Percentiles rank a stretch among this genome's conserved stretches.
These are phyloP conservation scores for Pichia manshurica DNA, from an alignment of 805 yeast genomes.

Conservation along the genomic window DNA sequence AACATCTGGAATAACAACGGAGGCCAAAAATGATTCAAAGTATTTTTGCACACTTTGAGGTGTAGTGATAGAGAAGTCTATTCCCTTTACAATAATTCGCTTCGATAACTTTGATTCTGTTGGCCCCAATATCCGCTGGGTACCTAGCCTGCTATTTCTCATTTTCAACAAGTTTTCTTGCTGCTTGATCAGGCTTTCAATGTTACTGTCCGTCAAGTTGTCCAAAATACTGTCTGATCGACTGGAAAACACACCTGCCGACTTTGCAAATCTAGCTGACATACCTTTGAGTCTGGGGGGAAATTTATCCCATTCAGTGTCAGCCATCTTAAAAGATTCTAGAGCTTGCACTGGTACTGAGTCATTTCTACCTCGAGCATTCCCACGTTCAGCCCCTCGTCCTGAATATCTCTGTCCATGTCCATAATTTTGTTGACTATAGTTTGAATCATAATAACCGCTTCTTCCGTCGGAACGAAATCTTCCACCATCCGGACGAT, in stretches of 20 bases:
- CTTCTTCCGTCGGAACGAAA: not conserved
- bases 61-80: constrained; percentile 15
- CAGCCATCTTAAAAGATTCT: constrained; percentile 43
- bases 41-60: constrained; percentile 37
- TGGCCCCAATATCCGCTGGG: constrained; percentile 22
- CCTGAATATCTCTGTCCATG: constrained; percentile 1
- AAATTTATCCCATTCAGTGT: constrained; percentile 62
- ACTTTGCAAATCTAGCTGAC: constrained; percentile 69
- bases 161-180: constrained; percentile 3
- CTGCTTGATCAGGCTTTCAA: constrained; percentile 1
- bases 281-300: constrained; percentile 69
- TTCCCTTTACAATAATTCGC: constrained; percentile 21
- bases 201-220: constrained; percentile 3
- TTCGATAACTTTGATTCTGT: constrained; percentile 23
- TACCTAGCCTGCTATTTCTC: constrained; percentile 1
- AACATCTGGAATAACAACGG: constrained; percentile 39
- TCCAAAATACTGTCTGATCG: constrained; percentile 43
- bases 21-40: constrained; percentile 40
- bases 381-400: not conserved
- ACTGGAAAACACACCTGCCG: constrained; percentile 70
- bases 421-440: not conserved
- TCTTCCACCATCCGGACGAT: not conserved
- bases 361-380: not conserved
- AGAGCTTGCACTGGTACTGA: constrained; percentile 23
- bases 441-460: not conserved